phyloP scores from a whole-genome alignment of 495 filamentous ascomycete species.

The Neohortaea acidophila region DNA sequence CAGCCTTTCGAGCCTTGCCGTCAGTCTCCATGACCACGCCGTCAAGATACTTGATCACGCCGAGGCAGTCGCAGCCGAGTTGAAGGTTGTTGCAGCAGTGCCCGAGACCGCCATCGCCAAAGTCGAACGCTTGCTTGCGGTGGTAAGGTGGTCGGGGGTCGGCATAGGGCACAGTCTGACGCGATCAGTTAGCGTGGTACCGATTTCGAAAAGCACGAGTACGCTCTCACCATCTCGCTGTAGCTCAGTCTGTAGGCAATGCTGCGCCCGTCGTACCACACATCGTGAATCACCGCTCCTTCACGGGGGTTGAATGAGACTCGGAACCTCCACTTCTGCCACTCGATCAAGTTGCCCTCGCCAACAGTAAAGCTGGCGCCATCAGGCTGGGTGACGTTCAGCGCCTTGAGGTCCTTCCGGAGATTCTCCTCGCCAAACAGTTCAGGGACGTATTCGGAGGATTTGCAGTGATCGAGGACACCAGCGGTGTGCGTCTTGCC shows the following conservation, averaged over 20 bases:
- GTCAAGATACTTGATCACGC: conserved; percentile 36
- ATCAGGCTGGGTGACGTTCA: conserved; percentile 23
- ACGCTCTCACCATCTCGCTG: conserved; percentile 60
- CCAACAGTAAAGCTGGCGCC: conserved; percentile 22
- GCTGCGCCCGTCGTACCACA: conserved; percentile 52
- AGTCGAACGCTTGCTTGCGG: conserved; percentile 26
- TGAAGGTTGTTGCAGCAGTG: conserved; percentile 23
- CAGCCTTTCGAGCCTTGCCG: conserved; percentile 33
- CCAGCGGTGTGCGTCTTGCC: conserved; percentile 28
- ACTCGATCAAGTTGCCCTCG: conserved; percentile 18
- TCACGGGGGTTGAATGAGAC: conserved; percentile 35
- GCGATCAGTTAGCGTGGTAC: background rate
- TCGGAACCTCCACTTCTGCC: conserved; percentile 33
- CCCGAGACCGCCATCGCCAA: conserved; percentile 24
- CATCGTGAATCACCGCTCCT: conserved; percentile 27
- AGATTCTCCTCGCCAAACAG: conserved; percentile 29
- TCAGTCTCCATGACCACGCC: conserved; percentile 41
- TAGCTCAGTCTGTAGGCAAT: conserved; percentile 55
- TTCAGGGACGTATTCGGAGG: conserved; percentile 40
- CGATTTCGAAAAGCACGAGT: background rate
- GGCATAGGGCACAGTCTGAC: conserved; percentile 13
- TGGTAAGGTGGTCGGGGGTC: conserved; percentile 32
- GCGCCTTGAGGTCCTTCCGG: conserved; percentile 31
- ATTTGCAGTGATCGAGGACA: conserved; percentile 30
- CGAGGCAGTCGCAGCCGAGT: conserved; percentile 27